Conservation (phyloP, 2,329 filamentous ascomycete species). For the Venturia aucupariae region DNA sequence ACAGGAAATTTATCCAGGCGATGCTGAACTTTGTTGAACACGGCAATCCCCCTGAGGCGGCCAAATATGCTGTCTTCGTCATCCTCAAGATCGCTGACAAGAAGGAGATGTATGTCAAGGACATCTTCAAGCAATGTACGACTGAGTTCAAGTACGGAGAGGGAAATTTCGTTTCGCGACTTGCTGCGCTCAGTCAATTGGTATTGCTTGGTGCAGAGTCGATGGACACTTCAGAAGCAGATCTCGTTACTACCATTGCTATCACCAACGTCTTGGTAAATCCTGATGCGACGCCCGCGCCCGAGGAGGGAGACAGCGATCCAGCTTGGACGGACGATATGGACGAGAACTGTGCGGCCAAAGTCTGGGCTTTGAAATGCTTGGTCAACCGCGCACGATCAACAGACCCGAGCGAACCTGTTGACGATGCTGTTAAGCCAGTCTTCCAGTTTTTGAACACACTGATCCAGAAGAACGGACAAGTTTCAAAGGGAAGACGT, state of each 20-base stretch:
- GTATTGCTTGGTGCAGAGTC: constrained; percentile 65
- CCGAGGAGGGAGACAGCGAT: constrained; percentile 42
- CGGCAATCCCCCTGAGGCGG: constrained; percentile 69
- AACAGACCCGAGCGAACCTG: constrained; percentile 38
- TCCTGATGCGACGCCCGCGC: constrained; percentile 45
- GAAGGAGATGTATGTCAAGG: constrained; percentile 77
- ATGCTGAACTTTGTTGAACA: constrained; percentile 76
- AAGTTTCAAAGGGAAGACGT: constrained; percentile 60
- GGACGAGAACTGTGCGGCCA: constrained; percentile 75
- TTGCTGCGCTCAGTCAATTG: constrained; percentile 64
- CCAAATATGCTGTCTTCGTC: constrained; percentile 90
- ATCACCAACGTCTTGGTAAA: constrained; percentile 65
- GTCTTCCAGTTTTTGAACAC: constrained; percentile 73
- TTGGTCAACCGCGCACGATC: constrained; percentile 77
- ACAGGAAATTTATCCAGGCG: constrained; percentile 71
- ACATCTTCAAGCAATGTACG: constrained; percentile 67
- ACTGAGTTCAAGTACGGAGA: constrained; percentile 65
- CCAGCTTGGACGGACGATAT: constrained; percentile 44
- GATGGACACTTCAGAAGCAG: constrained; percentile 58
- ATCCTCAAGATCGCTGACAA: constrained; percentile 67
- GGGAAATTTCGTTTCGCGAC: constrained; percentile 63
- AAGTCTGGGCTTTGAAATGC: constrained; percentile 73
- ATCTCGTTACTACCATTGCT: constrained; percentile 61
- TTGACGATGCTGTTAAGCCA: constrained; percentile 47
- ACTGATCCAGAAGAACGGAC: constrained; percentile 65